These are phyloP conservation scores for Nitzschia putrida DNA, from an alignment of 108 stramenopile species.

Conservation along the genomic window DNA sequence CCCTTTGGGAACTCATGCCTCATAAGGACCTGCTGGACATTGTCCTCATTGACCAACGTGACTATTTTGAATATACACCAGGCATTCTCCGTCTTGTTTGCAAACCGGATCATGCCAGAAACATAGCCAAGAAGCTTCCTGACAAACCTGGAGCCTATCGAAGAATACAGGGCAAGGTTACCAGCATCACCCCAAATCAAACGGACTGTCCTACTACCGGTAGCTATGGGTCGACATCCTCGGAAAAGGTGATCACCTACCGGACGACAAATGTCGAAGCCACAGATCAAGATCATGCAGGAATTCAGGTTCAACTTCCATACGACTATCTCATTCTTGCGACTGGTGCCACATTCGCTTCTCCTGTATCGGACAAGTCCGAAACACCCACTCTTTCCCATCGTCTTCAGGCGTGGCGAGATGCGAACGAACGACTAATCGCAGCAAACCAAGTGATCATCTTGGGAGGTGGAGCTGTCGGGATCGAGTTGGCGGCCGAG, in stretches of 20 bases:
- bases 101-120: slow-evolving; percentile 16
- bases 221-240: not conserved
- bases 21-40: not conserved
- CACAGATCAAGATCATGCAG: not conserved
- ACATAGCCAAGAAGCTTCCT: slow-evolving; percentile 24
- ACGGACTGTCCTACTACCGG: too few relatives aligned
- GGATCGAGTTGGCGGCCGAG: slow-evolving; percentile 36
- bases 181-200: not conserved
- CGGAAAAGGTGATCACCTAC: slow-evolving; percentile 25
- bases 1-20: slow-evolving; percentile 12
- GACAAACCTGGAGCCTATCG: not conserved
- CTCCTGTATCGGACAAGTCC: slow-evolving; percentile 14
- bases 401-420: slow-evolving; percentile 19
- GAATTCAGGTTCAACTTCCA: not conserved
- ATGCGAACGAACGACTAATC: not conserved
- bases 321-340: slow-evolving; percentile 41
- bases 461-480: slow-evolving; percentile 41
- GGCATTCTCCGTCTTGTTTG: slow-evolving; percentile 38
- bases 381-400: not conserved
- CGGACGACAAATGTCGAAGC: not conserved
- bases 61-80: slow-evolving; percentile 39
- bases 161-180: slow-evolving; percentile 29
- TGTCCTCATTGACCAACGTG: slow-evolving; percentile 29
- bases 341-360: slow-evolving; percentile 26
- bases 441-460: slow-evolving; percentile 14